These are phyloP conservation scores for Aspergillus sp. DNA, from an alignment of 2,329 filamentous ascomycete genomes.

Conservation along the genomic window DNA sequence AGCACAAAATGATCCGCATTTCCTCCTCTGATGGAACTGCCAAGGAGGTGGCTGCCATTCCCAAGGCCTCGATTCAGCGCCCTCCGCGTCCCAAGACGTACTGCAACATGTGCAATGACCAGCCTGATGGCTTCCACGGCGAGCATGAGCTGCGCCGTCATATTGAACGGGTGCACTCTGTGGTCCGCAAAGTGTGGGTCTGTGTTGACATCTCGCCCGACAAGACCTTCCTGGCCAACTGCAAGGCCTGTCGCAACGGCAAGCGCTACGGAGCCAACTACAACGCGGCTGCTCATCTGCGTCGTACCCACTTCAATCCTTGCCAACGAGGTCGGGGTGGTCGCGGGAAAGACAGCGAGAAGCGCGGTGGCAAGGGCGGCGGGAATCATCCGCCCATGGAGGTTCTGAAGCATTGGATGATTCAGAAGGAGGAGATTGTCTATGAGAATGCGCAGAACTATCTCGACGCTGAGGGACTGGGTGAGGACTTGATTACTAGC, in stretches of 20 bases:
- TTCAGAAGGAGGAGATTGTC: slow-evolving; percentile 48
- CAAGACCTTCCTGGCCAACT: slow-evolving; percentile 64
- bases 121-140: slow-evolving; percentile 73
- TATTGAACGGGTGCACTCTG: slow-evolving; percentile 59
- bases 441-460: slow-evolving; percentile 26
- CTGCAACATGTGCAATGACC: slow-evolving; percentile 63
- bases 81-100: slow-evolving; percentile 65
- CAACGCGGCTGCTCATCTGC: slow-evolving; percentile 85
- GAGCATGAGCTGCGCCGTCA: slow-evolving; percentile 74
- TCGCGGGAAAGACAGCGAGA: slow-evolving; percentile 52
- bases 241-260: slow-evolving; percentile 69
- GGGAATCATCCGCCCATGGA: slow-evolving; percentile 58
- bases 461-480: slow-evolving; percentile 18
- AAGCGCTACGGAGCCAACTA: slow-evolving; percentile 91
- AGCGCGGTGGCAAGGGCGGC: slow-evolving; percentile 55
- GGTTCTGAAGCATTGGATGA: slow-evolving; percentile 55
- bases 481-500: slow-evolving; percentile 13
- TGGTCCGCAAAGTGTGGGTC: slow-evolving; percentile 55
- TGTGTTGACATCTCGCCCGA: slow-evolving; percentile 54
- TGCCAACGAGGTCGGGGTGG: slow-evolving; percentile 50
- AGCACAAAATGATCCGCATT: slow-evolving; percentile 47
- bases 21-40: slow-evolving; percentile 47
- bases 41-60: slow-evolving; percentile 49
- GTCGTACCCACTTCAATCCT: slow-evolving; percentile 79
- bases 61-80: slow-evolving; percentile 53